These are phyloP conservation scores for Diplocarpon rosae DNA, from an alignment of 2,329 filamentous ascomycete genomes.

Conservation along the genomic window DNA sequence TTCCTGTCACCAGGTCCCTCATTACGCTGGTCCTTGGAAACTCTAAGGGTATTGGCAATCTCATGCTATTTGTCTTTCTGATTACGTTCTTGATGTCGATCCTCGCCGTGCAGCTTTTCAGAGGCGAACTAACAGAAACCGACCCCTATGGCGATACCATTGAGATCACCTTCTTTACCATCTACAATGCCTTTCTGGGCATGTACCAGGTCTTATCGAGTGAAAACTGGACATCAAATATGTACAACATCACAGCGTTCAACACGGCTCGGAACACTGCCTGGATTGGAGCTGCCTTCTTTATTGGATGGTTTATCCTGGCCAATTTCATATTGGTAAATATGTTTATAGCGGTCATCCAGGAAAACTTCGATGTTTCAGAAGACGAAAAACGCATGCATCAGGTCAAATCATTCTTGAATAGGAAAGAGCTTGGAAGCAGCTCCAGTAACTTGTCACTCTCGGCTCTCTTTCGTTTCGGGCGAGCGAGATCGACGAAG, in stretches of 20 bases:
- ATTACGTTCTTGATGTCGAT: slow-evolving; percentile 91
- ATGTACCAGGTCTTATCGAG: slow-evolving; percentile 97
- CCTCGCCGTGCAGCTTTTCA: slow-evolving; percentile 85
- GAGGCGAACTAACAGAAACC: slow-evolving; percentile 65
- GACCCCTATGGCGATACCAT: slow-evolving; percentile 52
- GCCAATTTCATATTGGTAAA: slow-evolving; percentile 94
- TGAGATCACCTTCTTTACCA: slow-evolving; percentile 70
- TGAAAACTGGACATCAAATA: slow-evolving; percentile 84
- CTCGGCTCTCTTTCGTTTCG: slow-evolving; percentile 56
- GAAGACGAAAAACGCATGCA: slow-evolving; percentile 96
- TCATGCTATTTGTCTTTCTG: slow-evolving; percentile 93
- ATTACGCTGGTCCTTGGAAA: slow-evolving; percentile 86
- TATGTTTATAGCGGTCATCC: slow-evolving; percentile 99
- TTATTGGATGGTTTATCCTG: slow-evolving; percentile 92
- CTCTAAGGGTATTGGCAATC: slow-evolving; percentile 79
- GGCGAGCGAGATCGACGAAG: slow-evolving; percentile 47
- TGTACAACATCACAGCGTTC: slow-evolving; percentile 71
- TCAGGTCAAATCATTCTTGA: slow-evolving; percentile 89
- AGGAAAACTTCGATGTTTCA: slow-evolving; percentile 97
- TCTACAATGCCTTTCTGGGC: slow-evolving; percentile 91
- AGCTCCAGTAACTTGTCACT: slow-evolving; percentile 65
- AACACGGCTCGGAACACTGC: slow-evolving; percentile 57
- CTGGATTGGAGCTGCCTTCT: slow-evolving; percentile 86
- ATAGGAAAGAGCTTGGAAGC: slow-evolving; percentile 73
- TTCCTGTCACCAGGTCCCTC: slow-evolving; percentile 77